Evolutionary conservation across 139 green algal species (phyloP), one percentile per base, ranked within the genome.

Genomic region (Auxenochlorella protothecoides): DNA sequence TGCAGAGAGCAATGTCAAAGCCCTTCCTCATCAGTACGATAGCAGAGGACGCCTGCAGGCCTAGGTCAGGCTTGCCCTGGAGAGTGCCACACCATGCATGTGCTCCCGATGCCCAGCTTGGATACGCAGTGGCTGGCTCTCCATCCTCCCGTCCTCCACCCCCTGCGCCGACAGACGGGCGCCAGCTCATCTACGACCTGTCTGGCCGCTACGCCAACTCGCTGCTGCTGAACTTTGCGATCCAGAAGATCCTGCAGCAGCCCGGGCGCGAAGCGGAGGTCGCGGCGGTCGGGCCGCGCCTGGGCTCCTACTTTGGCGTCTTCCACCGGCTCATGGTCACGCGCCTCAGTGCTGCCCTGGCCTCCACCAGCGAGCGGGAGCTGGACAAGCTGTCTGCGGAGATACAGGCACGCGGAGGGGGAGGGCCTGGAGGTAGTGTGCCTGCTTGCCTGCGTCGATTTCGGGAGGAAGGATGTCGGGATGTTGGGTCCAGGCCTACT

Each of bases 151-250:
- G 13, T 14, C 54, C 68, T 54, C 14, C 12, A 14, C 9, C 52
- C 52, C 27, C 10, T 44, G 7, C 52, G 52, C 52, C 53, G 54
- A 63, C 76, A 79, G 80, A 79, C 53, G 83, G 83, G 3, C 78
- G 83, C 3, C 72, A 84, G 55, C 75, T 95, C 5, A 86, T 95
- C 13, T 93, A 94, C 68, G 78, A 87, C n/a, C 84, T 95, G 63
- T 86, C 81, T 4, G 79, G 75, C 6, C 68, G 67, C 55, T 85
- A 93, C 77, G 78, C 81, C 59, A 89, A 84, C 74, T 84, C 85
- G 73, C 76, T 92, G 78, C 78, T 92, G 68, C 84, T 93, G 12
- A 92, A 90, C 77, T 92, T 87, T 80, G 87, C 87, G n/a, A 88
- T 93, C 57, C 87, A 92, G 61, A 85, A 86, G 64, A 91, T 90